Conservation (phyloP, 495 filamentous ascomycete species). For the Halenospora varia region DNA sequence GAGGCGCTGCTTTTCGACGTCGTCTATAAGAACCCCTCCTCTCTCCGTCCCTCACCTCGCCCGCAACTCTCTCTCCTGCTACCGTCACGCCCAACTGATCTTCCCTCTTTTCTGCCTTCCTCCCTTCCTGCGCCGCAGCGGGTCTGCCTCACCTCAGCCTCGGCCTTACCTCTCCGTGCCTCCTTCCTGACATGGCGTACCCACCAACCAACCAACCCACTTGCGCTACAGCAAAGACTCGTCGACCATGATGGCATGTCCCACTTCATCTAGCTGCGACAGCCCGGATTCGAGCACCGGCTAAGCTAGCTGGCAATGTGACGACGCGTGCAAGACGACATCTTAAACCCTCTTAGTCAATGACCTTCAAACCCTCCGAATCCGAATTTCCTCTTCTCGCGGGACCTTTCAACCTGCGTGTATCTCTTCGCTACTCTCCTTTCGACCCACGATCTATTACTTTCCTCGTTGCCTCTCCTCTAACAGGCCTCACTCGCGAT, state of each 20-base stretch:
- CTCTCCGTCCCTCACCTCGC: conserved; percentile 4
- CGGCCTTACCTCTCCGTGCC: conserved; percentile 6
- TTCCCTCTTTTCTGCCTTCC: background rate
- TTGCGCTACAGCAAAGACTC: conserved; percentile 1
- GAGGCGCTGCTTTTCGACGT: conserved; percentile 15
- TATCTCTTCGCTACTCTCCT: conserved; percentile 3
- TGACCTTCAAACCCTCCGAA: conserved; percentile 9
- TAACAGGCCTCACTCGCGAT: conserved; percentile 4
- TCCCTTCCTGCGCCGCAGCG: background rate
- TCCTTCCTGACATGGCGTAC: conserved; percentile 1
- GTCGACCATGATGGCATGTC: conserved; percentile 8
- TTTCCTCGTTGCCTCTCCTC: conserved; percentile 4
- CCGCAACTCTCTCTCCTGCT: conserved; percentile 6
- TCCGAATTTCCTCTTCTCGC: conserved; percentile 4
- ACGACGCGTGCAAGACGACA: conserved; percentile 6
- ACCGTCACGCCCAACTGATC: conserved; percentile 7
- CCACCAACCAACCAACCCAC: too few relatives aligned
- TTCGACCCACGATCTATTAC: conserved; percentile 6
- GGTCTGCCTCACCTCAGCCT: conserved; percentile 11
- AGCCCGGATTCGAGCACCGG: conserved; percentile 4
- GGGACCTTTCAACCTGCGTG: conserved; percentile 1
- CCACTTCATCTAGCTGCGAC: conserved; percentile 7
- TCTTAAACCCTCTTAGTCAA: conserved; percentile 12
- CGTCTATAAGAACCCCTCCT: conserved; percentile 11
- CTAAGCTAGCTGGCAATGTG: conserved; percentile 1